Evolutionary conservation across 345 rosid species (phyloP).

Genomic region (Aurinia saxatilis): DNA sequence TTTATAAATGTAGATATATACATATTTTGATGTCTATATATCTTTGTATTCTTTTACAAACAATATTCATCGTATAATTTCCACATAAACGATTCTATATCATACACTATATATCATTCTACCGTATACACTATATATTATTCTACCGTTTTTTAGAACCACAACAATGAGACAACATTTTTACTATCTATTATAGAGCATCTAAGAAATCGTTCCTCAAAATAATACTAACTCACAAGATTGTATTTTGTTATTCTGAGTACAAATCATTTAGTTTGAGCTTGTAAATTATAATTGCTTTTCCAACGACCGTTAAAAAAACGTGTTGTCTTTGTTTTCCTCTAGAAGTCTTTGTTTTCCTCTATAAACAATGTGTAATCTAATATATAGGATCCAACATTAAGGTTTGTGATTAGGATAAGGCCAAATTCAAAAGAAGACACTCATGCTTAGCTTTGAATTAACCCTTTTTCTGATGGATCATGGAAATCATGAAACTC

Average conservation of each 20-base stretch:
- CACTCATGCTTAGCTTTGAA: not conserved
- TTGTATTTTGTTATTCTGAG: not conserved
- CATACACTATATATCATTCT: too few relatives aligned
- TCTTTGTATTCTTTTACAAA: too few relatives aligned
- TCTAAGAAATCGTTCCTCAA: not conserved
- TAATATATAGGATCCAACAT: not conserved
- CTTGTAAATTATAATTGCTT: not conserved
- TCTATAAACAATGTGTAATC: not conserved
- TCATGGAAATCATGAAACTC: not conserved
- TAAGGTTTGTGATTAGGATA: constrained; percentile 11
- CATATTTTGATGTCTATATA: too few relatives aligned
- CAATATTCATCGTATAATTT: too few relatives aligned
- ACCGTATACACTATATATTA: too few relatives aligned
- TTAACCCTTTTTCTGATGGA: not conserved
- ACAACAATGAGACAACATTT: too few relatives aligned
- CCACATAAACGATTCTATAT: too few relatives aligned
- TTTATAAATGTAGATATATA: too few relatives aligned
- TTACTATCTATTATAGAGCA: not conserved
- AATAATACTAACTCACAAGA: not conserved
- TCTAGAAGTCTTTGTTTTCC: too few relatives aligned
- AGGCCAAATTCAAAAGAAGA: not conserved
- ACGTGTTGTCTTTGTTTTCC: not conserved
- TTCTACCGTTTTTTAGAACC: too few relatives aligned
- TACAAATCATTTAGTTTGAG: not conserved
- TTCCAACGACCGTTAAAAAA: not conserved